A percentile compares a stretch with the other conserved stretches of the same genome.
These are phyloP conservation scores for Lycium ferocissimum DNA, from an alignment of 257 asterid genomes.

Conservation along the genomic window DNA sequence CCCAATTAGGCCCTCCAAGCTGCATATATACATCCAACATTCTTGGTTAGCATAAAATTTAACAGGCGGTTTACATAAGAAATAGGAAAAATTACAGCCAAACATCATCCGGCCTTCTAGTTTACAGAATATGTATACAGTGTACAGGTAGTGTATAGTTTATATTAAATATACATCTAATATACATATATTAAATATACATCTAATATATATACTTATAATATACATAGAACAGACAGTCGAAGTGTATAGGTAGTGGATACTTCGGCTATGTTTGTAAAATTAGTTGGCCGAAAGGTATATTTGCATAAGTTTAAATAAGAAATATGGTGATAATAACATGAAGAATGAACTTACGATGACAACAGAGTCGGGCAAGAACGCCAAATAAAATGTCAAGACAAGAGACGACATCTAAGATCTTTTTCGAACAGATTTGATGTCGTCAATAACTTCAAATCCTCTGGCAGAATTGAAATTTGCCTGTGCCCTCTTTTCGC, in stretches of 20 bases:
- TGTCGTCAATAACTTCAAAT: slow-evolving; percentile 74
- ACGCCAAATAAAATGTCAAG: slow-evolving; percentile 83
- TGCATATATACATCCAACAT: neutral
- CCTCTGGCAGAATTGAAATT: slow-evolving; percentile 78
- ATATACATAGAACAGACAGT: too few relatives aligned
- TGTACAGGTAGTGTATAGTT: too few relatives aligned
- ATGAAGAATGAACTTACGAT: slow-evolving; percentile 46
- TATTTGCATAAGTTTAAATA: neutral
- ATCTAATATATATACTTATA: too few relatives aligned
- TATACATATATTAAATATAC: too few relatives aligned
- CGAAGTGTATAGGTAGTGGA: too few relatives aligned
- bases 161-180: too few relatives aligned
- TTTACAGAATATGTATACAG: too few relatives aligned
- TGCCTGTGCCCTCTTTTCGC: slow-evolving; percentile 77
- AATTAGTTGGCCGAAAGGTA: too few relatives aligned
- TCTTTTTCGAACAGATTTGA: slow-evolving; percentile 81
- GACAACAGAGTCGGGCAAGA: slow-evolving; percentile 76
- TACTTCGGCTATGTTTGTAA: too few relatives aligned
- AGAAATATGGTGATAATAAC: neutral
- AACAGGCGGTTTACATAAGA: neutral
- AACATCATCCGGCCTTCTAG: too few relatives aligned
- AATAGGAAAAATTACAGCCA: neutral
- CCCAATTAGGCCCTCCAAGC: too few relatives aligned
- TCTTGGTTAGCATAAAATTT: neutral
- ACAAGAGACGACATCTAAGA: slow-evolving; percentile 75